These are phyloP conservation scores for Hymenoscyphus albidus DNA, from an alignment of 2,329 filamentous ascomycete genomes.

Conservation along the genomic window DNA sequence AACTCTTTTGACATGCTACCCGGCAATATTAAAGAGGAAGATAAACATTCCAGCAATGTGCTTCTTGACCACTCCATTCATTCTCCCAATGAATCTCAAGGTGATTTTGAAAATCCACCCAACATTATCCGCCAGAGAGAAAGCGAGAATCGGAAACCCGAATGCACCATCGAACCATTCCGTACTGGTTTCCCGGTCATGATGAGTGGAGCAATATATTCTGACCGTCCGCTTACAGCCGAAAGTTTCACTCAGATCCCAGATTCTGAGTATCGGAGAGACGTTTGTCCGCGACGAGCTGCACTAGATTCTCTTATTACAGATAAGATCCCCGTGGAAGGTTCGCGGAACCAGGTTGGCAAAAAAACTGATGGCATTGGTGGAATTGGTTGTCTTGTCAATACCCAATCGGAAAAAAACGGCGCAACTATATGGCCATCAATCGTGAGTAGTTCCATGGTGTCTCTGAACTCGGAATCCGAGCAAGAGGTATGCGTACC, in stretches of 20 bases:
- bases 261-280: neutral
- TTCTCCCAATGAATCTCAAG: too few relatives aligned
- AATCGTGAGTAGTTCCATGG: neutral
- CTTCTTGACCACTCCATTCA: too few relatives aligned
- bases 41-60: too few relatives aligned
- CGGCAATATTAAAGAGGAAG: too few relatives aligned
- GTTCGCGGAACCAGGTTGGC: neutral
- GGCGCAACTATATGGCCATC: neutral
- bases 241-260: neutral
- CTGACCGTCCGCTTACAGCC: neutral
- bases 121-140: too few relatives aligned
- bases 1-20: too few relatives aligned
- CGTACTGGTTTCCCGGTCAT: neutral
- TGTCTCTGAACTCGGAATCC: neutral
- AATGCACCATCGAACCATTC: neutral
- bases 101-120: too few relatives aligned
- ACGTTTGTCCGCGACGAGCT: neutral
- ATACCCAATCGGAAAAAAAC: neutral
- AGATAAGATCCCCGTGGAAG: neutral
- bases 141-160: neutral
- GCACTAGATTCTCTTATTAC: neutral
- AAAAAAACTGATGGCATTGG: neutral
- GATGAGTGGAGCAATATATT: neutral
- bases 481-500: too few relatives aligned
- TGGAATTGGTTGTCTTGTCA: neutral